phyloP scores from a whole-genome alignment of 192 early-diverging fungal species.

The Entophlyctis luteolus region DNA sequence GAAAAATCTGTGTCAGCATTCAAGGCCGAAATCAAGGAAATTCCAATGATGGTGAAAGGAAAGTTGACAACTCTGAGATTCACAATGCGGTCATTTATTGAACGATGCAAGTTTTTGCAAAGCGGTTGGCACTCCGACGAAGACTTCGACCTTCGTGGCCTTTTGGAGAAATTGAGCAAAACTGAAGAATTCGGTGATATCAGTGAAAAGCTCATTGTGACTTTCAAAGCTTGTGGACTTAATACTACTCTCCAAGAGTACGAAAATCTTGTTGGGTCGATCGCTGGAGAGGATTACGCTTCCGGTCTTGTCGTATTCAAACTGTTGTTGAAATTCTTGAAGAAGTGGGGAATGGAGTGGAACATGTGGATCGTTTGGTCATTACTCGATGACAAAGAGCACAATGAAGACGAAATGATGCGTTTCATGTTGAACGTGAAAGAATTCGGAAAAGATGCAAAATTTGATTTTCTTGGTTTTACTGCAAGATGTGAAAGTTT shows the following conservation, averaged over 20 bases:
- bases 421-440: not conserved
- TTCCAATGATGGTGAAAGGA: not conserved
- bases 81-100: constrained; percentile 25
- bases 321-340: constrained; percentile 19
- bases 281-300: constrained; percentile 18
- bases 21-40: constrained; percentile 5
- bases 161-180: constrained; percentile 24
- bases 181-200: not conserved
- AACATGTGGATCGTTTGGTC: constrained; percentile 31
- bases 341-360: constrained; percentile 30
- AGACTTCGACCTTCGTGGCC: constrained; percentile 7
- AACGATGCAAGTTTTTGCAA: constrained; percentile 21
- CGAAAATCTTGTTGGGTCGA: constrained; percentile 19
- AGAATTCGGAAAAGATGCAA: constrained; percentile 1
- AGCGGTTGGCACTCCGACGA: constrained; percentile 16
- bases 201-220: not conserved
- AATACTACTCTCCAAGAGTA: constrained; percentile 17
- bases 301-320: constrained; percentile 23
- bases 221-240: constrained; percentile 22
- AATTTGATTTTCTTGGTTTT: constrained; percentile 3
- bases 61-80: constrained; percentile 1
- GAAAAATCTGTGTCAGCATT: constrained; percentile 19
- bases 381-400: constrained; percentile 26
- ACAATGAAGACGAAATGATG: constrained; percentile 20
- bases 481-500: constrained; percentile 14